Percentiles rank a stretch among this genome's conserved stretches.
Conservation (phyloP, 495 filamentous ascomycete genomes). For the Neurospora tetraspora region DNA sequence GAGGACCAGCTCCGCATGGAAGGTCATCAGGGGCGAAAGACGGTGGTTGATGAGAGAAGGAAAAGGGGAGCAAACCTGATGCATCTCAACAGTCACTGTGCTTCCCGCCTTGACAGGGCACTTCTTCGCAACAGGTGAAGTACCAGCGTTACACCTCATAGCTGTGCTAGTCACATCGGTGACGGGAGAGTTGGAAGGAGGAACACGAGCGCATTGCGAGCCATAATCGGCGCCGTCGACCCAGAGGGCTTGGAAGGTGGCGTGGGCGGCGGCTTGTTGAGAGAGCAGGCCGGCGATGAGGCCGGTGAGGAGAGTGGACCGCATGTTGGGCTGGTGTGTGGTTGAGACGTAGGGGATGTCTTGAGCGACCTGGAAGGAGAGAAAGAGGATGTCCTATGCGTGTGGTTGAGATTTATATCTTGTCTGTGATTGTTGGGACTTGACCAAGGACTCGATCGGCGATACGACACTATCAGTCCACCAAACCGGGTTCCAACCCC, state of each 20-base stretch:
- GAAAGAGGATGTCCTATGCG: background rate
- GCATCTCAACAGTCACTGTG: conserved; percentile 44
- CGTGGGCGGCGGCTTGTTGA: conserved; percentile 32
- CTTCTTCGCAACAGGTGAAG: conserved; percentile 24
- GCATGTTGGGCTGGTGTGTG: conserved; percentile 21
- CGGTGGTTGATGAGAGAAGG: background rate
- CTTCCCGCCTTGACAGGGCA: conserved; percentile 38
- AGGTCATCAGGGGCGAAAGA: conserved; percentile 28
- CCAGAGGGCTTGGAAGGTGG: conserved; percentile 44
- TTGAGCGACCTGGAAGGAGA: background rate
- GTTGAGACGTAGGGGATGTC: background rate
- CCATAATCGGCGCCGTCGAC: conserved; percentile 38
- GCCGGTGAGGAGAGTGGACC: conserved; percentile 24
- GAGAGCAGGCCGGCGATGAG: conserved; percentile 21
- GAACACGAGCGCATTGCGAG: conserved; percentile 29
- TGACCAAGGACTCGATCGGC: background rate
- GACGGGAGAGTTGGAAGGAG: conserved; percentile 37
- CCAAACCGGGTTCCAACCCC: background rate
- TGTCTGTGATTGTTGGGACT: background rate
- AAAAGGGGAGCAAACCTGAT: conserved; percentile 27
- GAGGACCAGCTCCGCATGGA: conserved; percentile 18
- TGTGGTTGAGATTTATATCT: background rate
- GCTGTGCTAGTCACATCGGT: conserved; percentile 28
- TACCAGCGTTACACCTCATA: conserved; percentile 32
- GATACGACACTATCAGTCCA: conserved; percentile 8